These are phyloP conservation scores for Globisporangium spiculum DNA, from an alignment of 352 stramenopile genomes.

Conservation along the genomic window DNA sequence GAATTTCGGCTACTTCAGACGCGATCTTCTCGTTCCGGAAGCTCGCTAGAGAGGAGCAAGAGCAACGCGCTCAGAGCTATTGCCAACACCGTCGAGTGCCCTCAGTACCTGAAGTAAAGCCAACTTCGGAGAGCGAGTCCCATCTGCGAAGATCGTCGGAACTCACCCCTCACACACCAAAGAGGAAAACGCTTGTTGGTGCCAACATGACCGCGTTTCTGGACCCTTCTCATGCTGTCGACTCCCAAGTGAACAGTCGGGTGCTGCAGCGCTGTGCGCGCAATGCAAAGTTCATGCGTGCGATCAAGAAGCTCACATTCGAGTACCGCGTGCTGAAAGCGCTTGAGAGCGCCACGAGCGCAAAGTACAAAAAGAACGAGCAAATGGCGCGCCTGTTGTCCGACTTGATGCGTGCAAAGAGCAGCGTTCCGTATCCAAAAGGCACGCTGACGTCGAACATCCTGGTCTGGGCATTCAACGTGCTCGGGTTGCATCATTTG, in stretches of 20 bases:
- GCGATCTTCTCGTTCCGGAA: constrained; percentile 16
- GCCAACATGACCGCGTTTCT: not conserved
- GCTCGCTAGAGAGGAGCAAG: constrained; percentile 11
- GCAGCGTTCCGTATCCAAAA: constrained; percentile 28
- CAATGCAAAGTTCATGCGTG: constrained; percentile 29
- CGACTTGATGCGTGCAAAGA: constrained; percentile 22
- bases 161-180: not conserved
- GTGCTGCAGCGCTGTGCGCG: constrained; percentile 10
- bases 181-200: constrained; percentile 10
- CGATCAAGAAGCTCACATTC: constrained; percentile 43
- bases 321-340: constrained; percentile 44
- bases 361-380: constrained; percentile 41
- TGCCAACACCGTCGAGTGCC: not conserved
- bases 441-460: constrained; percentile 40
- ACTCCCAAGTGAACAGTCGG: not conserved
- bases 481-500: constrained; percentile 31
- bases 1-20: constrained; percentile 4
- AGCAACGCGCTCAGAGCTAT: constrained; percentile 10
- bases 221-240: not conserved
- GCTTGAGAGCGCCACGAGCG: constrained; percentile 26
- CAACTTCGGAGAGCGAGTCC: not conserved
- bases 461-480: constrained; percentile 56
- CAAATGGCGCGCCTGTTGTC: constrained; percentile 23
- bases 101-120: not conserved
- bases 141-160: not conserved